Evolutionary conservation across 2,329 filamentous ascomycete genomes (phyloP).

Genomic region (Magnaporthiopsis poae): DNA sequence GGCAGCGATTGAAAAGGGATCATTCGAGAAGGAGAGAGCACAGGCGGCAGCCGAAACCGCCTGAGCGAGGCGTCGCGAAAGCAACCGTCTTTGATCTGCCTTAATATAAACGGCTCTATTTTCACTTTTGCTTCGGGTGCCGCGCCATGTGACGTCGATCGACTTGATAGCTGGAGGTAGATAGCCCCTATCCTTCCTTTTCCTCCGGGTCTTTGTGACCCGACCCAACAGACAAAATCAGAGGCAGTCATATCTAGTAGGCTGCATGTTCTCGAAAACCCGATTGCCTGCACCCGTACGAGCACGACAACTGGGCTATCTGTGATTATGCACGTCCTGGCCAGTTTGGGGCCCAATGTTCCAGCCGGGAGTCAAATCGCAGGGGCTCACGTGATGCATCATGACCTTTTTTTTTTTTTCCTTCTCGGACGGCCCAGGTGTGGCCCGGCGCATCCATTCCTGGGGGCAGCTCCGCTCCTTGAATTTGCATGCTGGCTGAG

Average conservation of each 20-base stretch:
- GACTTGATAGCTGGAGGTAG: neutral
- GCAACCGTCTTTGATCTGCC: neutral
- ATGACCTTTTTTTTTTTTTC: neutral
- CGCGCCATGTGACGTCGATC: no score
- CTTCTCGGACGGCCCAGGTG: neutral
- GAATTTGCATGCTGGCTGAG: neutral
- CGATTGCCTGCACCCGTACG: neutral
- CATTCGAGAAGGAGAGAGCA: slow-evolving; percentile 33
- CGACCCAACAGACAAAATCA: no score
- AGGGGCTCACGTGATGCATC: slow-evolving; percentile 5
- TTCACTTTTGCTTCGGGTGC: no score
- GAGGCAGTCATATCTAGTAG: neutral
- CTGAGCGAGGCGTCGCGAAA: neutral
- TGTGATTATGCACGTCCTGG: neutral
- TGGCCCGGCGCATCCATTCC: neutral
- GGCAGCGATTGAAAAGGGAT: slow-evolving; percentile 64
- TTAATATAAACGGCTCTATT: no score
- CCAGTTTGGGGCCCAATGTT: neutral
- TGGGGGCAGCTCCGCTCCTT: neutral
- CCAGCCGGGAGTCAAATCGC: neutral
- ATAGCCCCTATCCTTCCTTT: neutral
- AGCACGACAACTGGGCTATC: neutral
- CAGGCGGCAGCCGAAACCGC: neutral
- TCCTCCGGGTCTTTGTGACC: no score
- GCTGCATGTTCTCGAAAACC: neutral